Evolutionary conservation across 2,329 filamentous ascomycete genomes (phyloP).

Genomic region (Exophiala phaeomuriformis): DNA sequence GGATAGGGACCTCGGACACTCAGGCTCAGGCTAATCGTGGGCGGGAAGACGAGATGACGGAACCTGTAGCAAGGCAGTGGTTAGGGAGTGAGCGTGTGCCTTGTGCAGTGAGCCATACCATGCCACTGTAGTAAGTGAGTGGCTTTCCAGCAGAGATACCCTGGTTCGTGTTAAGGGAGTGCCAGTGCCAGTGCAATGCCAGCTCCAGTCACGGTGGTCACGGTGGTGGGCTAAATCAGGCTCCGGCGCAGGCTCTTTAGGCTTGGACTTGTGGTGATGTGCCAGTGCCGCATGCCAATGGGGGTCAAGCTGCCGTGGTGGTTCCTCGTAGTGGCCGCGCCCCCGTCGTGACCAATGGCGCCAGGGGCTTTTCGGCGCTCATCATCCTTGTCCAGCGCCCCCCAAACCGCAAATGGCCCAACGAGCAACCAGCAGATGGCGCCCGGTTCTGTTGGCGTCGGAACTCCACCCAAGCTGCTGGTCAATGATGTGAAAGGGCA

Average conservation of each 20-base stretch:
- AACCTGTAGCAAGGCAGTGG: neutral
- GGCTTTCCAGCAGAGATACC: neutral
- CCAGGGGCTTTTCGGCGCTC: neutral
- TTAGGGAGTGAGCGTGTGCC: neutral
- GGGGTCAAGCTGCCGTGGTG: neutral
- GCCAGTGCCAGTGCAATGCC: neutral
- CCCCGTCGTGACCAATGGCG: slow-evolving; percentile 13
- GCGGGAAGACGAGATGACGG: slow-evolving; percentile 1
- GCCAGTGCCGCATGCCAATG: neutral
- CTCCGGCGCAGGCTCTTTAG: neutral
- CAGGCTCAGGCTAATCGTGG: slow-evolving; percentile 1
- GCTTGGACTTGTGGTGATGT: slow-evolving; percentile 7
- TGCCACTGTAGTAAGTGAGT: neutral
- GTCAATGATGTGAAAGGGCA: neutral
- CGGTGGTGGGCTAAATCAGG: slow-evolving; percentile 11
- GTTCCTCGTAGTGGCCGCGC: slow-evolving; percentile 10
- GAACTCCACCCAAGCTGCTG: neutral
- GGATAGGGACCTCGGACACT: neutral
- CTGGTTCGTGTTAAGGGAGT: slow-evolving; percentile 8
- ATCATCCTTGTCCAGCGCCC: neutral
- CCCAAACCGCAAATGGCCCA: neutral
- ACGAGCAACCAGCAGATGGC: neutral
- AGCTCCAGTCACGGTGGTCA: too few relatives aligned
- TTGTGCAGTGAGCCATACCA: slow-evolving; percentile 3
- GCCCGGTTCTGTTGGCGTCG: neutral